Evolutionary conservation across 345 rosid species (phyloP).

Genomic region (Citropsis articulata): DNA sequence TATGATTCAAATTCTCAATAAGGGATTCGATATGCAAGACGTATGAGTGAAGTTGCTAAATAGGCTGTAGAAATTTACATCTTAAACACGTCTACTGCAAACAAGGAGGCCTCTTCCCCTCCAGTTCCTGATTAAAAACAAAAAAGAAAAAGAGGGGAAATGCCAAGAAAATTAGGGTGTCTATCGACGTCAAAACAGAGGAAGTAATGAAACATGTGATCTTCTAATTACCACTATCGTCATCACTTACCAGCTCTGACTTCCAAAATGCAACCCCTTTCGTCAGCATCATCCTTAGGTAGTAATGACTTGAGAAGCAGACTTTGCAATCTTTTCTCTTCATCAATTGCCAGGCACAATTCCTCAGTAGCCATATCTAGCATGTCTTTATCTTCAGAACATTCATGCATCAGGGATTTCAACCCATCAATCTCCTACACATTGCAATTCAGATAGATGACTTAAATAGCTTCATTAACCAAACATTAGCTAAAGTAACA

Average conservation of each 20-base stretch:
- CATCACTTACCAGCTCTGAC: conserved; percentile 85
- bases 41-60: not conserved
- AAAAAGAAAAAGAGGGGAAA: conserved; percentile 1
- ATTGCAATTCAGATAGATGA: not conserved
- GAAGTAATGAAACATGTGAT: not conserved
- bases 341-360: conserved; percentile 49
- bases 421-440: conserved; percentile 73
- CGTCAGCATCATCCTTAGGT: conserved; percentile 99
- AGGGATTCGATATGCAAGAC: not conserved
- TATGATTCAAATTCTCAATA: conserved; percentile 14
- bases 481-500: not conserved
- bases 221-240: not conserved
- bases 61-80: conserved; percentile 50
- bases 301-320: conserved; percentile 75
- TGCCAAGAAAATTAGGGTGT: not conserved
- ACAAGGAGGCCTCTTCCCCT: conserved; percentile 97
- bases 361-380: conserved; percentile 76
- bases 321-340: conserved; percentile 69
- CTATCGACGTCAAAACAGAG: not conserved
- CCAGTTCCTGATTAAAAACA: conserved; percentile 60
- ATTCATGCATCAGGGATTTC: conserved; percentile 63
- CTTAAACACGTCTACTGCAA: conserved; percentile 87
- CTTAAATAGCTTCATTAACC: not conserved
- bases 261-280: conserved; percentile 92
- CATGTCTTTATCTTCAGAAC: conserved; percentile 69